Evolutionary conservation across 2,329 filamentous ascomycete genomes (phyloP), one percentile per base, ranked within the genome.

Genomic region (Trichoderma sp.): DNA sequence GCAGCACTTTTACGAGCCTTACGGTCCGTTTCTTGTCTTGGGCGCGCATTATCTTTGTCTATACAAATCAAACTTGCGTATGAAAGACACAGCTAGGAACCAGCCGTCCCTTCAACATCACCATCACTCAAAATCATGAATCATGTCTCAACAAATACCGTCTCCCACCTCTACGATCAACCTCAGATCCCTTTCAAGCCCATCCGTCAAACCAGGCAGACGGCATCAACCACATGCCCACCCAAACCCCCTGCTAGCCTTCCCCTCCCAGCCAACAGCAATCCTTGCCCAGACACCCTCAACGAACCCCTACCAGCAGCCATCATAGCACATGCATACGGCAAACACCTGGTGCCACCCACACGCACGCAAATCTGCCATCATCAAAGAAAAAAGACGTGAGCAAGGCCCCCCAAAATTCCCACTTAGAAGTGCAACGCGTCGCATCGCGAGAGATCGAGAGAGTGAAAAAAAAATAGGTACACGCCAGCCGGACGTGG

Each of bases 211-310:
- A 31, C 66, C 66, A 71, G 53, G 53, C 53, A 60, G 53, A 64
- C n/a, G 38, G 60, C 63, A 65, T 41, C 33, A 64, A 62, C 60
- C 71, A 65, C 71, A 73, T 73, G 71, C 38, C 71, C 71, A 56
- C 50, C n/a, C 21, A 50, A 59, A 69, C 31, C 27, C 41, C 71
- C 71, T 64, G 60, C 71, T 56, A 53, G 69, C 24, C 18, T 27
- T 41, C 24, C 50, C 60, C 21, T 14, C 2, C 38, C 60, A 38
- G 27, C 71, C 71, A 73, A 73, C 71, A 56, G n/a, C n/a, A 73
- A 29, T 29, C 71, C 29, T 16, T 56, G 29, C 29, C 38, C 69
- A 64, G 27, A 29, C 69, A 72, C 59, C 29, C n/a, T 50, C 14
- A 63, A 27, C 8, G 38, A 35, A 38, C 27, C 12, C 38, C 67